Conservation (phyloP, 2,329 filamentous ascomycete genomes). For the Ascocoryne sarcoides region DNA sequence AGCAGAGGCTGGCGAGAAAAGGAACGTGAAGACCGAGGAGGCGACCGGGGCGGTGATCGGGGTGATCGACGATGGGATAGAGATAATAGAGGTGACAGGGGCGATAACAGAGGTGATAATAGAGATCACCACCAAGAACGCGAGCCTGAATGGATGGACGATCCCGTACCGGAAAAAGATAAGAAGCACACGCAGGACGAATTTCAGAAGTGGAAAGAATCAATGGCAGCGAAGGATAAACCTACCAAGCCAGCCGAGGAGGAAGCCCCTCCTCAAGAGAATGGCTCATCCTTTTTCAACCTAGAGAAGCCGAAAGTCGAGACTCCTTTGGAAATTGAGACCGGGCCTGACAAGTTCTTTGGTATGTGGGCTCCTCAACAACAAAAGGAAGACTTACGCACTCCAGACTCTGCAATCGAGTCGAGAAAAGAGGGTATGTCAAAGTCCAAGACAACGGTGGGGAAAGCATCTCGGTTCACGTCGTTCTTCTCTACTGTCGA, state of each 20-base stretch:
- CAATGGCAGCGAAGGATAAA: slow-evolving; percentile 45
- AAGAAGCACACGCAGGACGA: slow-evolving; percentile 78
- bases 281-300: slow-evolving; percentile 29
- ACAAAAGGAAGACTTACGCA: slow-evolving; percentile 40
- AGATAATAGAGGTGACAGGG: slow-evolving; percentile 23
- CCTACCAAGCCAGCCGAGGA: slow-evolving; percentile 25
- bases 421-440: slow-evolving; percentile 36
- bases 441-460: slow-evolving; percentile 43
- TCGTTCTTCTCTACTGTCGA: slow-evolving; percentile 61
- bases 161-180: slow-evolving; percentile 58
- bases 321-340: slow-evolving; percentile 49
- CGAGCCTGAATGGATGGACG: slow-evolving; percentile 87
- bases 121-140: slow-evolving; percentile 57
- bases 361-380: slow-evolving; percentile 42
- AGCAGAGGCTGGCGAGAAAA: slow-evolving; percentile 32
- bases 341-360: slow-evolving; percentile 72
- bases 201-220: slow-evolving; percentile 89
- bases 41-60: slow-evolving; percentile 28
- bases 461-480: slow-evolving; percentile 76
- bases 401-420: slow-evolving; percentile 30
- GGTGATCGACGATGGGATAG: slow-evolving; percentile 24
- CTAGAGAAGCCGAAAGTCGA: slow-evolving; percentile 45
- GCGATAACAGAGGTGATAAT: slow-evolving; percentile 11
- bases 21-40: slow-evolving; percentile 30
- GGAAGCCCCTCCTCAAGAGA: slow-evolving; percentile 30